These are phyloP conservation scores for Saitozyma podzolica DNA, from an alignment of 768 basidiomycete genomes.

Conservation along the genomic window DNA sequence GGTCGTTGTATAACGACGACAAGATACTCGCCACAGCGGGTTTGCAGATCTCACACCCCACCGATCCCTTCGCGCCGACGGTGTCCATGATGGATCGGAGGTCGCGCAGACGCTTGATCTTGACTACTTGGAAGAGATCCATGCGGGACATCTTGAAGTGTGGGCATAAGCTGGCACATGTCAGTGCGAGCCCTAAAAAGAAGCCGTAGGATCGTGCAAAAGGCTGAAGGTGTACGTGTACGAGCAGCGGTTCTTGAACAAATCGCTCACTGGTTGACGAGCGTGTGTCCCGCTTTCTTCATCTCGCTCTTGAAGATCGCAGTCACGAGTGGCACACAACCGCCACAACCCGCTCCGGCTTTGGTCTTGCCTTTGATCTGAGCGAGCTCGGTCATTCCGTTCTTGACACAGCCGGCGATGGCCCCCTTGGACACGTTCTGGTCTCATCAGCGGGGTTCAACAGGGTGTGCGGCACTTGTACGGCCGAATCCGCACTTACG, in stretches of 20 bases:
- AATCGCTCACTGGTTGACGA: slow-evolving; percentile 58
- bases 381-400: slow-evolving; percentile 58
- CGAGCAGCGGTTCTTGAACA: too few relatives aligned
- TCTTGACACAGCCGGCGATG: slow-evolving; percentile 59
- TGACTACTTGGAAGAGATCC: slow-evolving; percentile 68
- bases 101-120: slow-evolving; percentile 64
- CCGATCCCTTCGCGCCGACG: slow-evolving; percentile 57
- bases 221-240: too few relatives aligned
- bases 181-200: too few relatives aligned
- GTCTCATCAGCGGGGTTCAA: slow-evolving; percentile 21
- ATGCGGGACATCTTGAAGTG: slow-evolving; percentile 67
- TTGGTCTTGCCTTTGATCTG: slow-evolving; percentile 69
- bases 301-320: slow-evolving; percentile 61
- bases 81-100: slow-evolving; percentile 61
- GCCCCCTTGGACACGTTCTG: slow-evolving; percentile 65
- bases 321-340: slow-evolving; percentile 65
- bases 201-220: too few relatives aligned
- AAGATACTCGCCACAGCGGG: slow-evolving; percentile 64
- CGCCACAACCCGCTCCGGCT: slow-evolving; percentile 71
- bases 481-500: slow-evolving; percentile 52
- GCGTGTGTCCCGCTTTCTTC: slow-evolving; percentile 64
- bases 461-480: background rate
- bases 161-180: slow-evolving; percentile 56
- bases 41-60: slow-evolving; percentile 75
- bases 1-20: slow-evolving; percentile 64